Conservation (phyloP, 768 basidiomycete genomes). For the Rhodosporidiobolus odoratus region DNA sequence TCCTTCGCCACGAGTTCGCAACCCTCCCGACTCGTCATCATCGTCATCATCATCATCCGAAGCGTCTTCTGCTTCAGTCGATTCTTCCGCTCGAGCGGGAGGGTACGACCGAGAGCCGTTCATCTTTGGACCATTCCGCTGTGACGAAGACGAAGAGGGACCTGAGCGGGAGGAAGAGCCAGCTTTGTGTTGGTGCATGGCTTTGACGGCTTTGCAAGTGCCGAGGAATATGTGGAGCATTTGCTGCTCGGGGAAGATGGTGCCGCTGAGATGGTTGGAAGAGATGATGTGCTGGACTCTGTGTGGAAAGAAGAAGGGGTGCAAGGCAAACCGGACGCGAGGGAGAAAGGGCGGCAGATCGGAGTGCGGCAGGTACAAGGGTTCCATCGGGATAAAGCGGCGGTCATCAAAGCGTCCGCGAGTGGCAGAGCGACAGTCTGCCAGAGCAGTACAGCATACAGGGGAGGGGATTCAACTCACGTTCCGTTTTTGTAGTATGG, state of each 20-base stretch:
- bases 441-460: neutral
- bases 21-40: conserved; percentile 56
- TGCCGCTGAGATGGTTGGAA: conserved; percentile 68
- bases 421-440: neutral
- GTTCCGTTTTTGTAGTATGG: conserved; percentile 73
- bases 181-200: conserved; percentile 76
- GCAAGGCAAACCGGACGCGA: conserved; percentile 47
- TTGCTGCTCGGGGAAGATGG: conserved; percentile 77
- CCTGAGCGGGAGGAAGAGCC: neutral
- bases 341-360: conserved; percentile 24
- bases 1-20: conserved; percentile 71
- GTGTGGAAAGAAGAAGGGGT: conserved; percentile 51
- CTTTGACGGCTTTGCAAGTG: conserved; percentile 85
- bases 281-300: conserved; percentile 95
- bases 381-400: neutral
- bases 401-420: neutral
- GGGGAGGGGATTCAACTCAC: neutral
- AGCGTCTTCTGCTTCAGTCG: neutral
- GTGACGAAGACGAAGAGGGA: neutral
- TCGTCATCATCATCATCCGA: conserved; percentile 10
- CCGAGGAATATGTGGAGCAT: conserved; percentile 88
- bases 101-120: conserved; percentile 49
- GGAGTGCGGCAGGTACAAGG: neutral
- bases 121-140: conserved; percentile 3
- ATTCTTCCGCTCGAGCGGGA: neutral